Evolutionary conservation across 192 early-diverging fungal genomes (phyloP).

Genomic region (Coemansia sp.): DNA sequence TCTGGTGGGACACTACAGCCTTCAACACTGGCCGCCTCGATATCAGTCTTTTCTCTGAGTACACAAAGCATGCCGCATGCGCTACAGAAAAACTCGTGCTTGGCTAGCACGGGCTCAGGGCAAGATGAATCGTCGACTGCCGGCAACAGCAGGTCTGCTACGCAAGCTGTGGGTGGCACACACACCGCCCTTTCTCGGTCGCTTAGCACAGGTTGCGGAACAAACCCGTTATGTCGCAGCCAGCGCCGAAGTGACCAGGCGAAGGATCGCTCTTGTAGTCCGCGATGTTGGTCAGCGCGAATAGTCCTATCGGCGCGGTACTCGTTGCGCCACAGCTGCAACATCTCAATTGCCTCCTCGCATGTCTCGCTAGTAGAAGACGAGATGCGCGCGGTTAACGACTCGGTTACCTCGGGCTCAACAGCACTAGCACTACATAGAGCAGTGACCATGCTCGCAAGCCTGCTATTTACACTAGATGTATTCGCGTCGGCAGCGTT

Average conservation of each 20-base stretch:
- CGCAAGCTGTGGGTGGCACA: neutral
- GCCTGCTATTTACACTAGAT: neutral
- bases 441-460: neutral
- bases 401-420: constrained; percentile 3
- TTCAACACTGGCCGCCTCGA: neutral
- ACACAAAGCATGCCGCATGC: constrained; percentile 1
- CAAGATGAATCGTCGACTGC: neutral
- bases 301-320: neutral
- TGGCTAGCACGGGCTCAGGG: constrained; percentile 10
- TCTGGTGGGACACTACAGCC: neutral
- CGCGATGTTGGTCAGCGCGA: neutral
- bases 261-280: constrained; percentile 5
- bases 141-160: too few relatives aligned
- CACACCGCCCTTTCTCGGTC: constrained; percentile 13
- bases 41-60: neutral
- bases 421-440: constrained; percentile 4
- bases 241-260: constrained; percentile 32
- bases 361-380: constrained; percentile 10
- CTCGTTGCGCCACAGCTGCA: constrained; percentile 15
- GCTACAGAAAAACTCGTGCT: constrained; percentile 14
- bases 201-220: constrained; percentile 29
- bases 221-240: constrained; percentile 35
- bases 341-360: constrained; percentile 11
- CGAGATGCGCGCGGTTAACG: neutral
- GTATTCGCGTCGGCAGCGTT: too few relatives aligned